Evolutionary conservation across 371 early-diverging fungal species (phyloP).

Genomic region (Mortierella sp.): DNA sequence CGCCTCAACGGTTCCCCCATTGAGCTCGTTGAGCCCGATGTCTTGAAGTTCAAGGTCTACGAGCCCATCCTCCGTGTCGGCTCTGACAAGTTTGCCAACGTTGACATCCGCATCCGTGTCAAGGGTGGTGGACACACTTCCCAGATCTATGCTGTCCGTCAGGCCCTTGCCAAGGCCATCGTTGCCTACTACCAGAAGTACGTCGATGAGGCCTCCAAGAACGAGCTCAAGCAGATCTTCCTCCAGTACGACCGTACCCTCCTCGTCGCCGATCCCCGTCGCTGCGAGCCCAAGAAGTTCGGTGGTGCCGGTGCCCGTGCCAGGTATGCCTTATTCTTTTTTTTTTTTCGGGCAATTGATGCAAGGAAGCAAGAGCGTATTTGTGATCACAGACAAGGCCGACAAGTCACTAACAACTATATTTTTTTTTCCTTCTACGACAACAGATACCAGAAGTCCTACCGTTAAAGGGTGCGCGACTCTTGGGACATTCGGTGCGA

Average conservation of each 20-base stretch:
- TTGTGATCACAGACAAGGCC: neutral
- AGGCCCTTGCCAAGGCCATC: slow-evolving; percentile 99
- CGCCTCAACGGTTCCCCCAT: slow-evolving; percentile 99
- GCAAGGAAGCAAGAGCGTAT: neutral
- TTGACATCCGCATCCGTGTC: slow-evolving; percentile 98
- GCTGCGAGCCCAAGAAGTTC: slow-evolving; percentile 99
- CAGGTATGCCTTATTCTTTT: slow-evolving; percentile 67
- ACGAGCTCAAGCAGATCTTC: slow-evolving; percentile 98
- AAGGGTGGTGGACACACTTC: slow-evolving; percentile 99
- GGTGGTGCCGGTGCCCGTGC: slow-evolving; percentile 99
- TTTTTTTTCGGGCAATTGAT: too few species aligned
- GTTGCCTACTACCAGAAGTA: slow-evolving; percentile 99
- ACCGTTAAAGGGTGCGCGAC: slow-evolving; percentile 46
- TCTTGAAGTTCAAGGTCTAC: slow-evolving; percentile 98
- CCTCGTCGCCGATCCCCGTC: slow-evolving; percentile 99
- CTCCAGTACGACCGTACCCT: slow-evolving; percentile 98
- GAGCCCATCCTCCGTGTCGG: slow-evolving; percentile 99
- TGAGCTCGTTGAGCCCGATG: slow-evolving; percentile 96
- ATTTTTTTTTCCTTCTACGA: neutral
- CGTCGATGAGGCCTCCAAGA: slow-evolving; percentile 99
- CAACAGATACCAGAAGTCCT: slow-evolving; percentile 57
- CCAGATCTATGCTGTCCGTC: slow-evolving; percentile 98
- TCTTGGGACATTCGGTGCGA: slow-evolving; percentile 22
- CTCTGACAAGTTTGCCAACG: slow-evolving; percentile 95
- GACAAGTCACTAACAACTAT: neutral